A percentile compares a stretch with the other conserved stretches of the same genome.
Evolutionary conservation across 257 asterid genomes (phyloP).

Genomic region (Solanum arcanum): DNA sequence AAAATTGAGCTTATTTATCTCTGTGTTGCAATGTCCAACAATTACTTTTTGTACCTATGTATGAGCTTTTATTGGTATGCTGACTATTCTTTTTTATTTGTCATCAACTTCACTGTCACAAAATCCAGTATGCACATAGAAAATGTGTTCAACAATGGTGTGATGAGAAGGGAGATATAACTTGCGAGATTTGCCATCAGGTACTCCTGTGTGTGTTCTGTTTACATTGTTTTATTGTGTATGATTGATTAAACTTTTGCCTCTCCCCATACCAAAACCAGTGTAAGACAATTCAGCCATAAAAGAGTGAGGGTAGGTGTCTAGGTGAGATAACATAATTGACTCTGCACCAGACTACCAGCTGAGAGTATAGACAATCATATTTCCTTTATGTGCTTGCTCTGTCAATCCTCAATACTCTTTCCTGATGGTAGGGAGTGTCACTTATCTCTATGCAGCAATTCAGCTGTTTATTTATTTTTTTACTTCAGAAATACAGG

Average conservation of each 20-base stretch:
- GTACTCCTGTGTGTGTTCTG: background rate
- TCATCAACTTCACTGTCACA: background rate
- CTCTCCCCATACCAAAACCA: background rate
- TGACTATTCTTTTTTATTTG: background rate
- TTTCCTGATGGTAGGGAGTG: background rate
- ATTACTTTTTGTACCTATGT: background rate
- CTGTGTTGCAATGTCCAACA: background rate
- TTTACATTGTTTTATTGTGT: background rate
- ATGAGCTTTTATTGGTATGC: background rate
- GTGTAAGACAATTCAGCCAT: background rate
- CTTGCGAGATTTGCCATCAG: constrained; percentile 47
- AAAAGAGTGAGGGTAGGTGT: background rate
- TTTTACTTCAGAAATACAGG: background rate
- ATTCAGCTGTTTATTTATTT: background rate
- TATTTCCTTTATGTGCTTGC: background rate
- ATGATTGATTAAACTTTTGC: background rate
- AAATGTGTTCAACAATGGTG: constrained; percentile 47
- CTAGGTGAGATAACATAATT: background rate
- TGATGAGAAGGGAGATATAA: constrained; percentile 41
- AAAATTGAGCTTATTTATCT: background rate
- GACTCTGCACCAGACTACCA: background rate
- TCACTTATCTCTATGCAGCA: background rate
- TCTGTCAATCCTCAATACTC: background rate
- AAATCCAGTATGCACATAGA: constrained; percentile 35
- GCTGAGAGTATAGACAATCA: background rate